Percentiles rank a stretch among this genome's conserved stretches.
phyloP scores from a whole-genome alignment of 768 basidiomycete species.

The Scleroderma bovista region DNA sequence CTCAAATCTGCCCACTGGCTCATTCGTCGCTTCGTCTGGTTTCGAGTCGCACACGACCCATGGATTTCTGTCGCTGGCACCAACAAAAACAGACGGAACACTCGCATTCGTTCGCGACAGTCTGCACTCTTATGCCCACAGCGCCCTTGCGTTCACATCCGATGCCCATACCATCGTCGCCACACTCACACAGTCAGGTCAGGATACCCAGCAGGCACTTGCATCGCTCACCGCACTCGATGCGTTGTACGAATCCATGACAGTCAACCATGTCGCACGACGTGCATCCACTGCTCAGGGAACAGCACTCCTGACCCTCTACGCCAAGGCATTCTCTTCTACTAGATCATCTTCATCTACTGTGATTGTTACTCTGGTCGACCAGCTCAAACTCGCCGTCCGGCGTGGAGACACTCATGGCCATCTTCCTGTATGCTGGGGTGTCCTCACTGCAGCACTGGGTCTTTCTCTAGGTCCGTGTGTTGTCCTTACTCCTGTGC shows the following conservation, averaged over 20 bases:
- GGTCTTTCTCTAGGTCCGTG: conserved; percentile 62
- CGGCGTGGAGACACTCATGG: conserved; percentile 64
- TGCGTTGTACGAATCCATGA: conserved; percentile 74
- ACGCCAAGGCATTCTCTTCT: conserved; percentile 76
- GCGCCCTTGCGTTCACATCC: conserved; percentile 73
- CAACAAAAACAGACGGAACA: conserved; percentile 27
- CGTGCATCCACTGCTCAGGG: conserved; percentile 91
- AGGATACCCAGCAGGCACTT: conserved; percentile 28
- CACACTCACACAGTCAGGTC: conserved; percentile 2
- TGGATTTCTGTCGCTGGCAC: conserved; percentile 50
- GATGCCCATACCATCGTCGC: conserved; percentile 53
- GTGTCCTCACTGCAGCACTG: conserved; percentile 72
- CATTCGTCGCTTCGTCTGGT: conserved; percentile 92
- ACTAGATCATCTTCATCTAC: conserved; percentile 15
- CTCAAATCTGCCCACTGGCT: conserved; percentile 94
- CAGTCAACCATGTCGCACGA: conserved; percentile 83
- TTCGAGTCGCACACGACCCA: conserved; percentile 88
- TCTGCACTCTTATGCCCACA: conserved; percentile 70
- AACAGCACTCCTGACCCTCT: conserved; percentile 85
- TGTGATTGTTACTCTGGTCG: conserved; percentile 39
- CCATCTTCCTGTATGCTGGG: conserved; percentile 92
- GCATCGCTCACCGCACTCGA: conserved; percentile 54
- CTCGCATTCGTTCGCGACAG: conserved; percentile 65
- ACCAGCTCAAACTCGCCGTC: conserved; percentile 62
- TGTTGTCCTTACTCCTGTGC: not conserved